Base-by-base conservation (phyloP, 805 yeast genomes). In the Brettanomyces sp. region DNA sequence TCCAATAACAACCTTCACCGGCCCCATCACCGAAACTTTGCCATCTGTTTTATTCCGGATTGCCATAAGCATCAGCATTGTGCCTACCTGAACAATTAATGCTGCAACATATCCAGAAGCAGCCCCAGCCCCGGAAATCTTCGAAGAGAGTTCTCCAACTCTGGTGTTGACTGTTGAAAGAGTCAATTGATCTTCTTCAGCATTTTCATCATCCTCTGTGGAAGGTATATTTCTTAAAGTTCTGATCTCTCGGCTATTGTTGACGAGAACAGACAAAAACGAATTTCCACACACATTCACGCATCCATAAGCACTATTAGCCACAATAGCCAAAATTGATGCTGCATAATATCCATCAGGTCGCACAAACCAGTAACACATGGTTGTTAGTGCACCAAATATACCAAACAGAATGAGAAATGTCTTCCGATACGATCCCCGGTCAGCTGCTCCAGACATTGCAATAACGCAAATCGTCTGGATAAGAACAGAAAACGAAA, bases 251-350 rank as follows among this genome's bases (percentile, higher is more conserved):
- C 49, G 46, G 43, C 67, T 66, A 47, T 73, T 72, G 13, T 70
- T 62, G 2, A 79, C 83, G 35, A 85, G 61, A 1, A 76, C 68
- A 0, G 93, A 89, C 39, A 85, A 59, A 52, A 77, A 76, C 1
- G 93, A 80, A 59, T 85, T 85, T 5, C 89, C 90, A 52, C 89
- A 82, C 9, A 85, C 91, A 46, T 80, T 80, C 3, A 82, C 87
- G 7, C 84, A 86, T 1, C 95, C 95, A 61, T 77, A 85, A 22
- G 84, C 75, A 13, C 82, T 69, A 54, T 82, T 85, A 1, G 87
- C 82, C 0, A 79, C 42, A 5, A 83, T 71, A 13, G 85, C 82
- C 13, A 80, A 60, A 1, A 76, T 22, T 0, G 69, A 61, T 1
- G 82, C 79, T n/a, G 69, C 49, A 47, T 77, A 76, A 57, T 73